A percentile compares a stretch with the other conserved stretches of the same genome.
phyloP scores from a whole-genome alignment of 768 basidiomycete species.

The Pleurotus sapidus region DNA sequence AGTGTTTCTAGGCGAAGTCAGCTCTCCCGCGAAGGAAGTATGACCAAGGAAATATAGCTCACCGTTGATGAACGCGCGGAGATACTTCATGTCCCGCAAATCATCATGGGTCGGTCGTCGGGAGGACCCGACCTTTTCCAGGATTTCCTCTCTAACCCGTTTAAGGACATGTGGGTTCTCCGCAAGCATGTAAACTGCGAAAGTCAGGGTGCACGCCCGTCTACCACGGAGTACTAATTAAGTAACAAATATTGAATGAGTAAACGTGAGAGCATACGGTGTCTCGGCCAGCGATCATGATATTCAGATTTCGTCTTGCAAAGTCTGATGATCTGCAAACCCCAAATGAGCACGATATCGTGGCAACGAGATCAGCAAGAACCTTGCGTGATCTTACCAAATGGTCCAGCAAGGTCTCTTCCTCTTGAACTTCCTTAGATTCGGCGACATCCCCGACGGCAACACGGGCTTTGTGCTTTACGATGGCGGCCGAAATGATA shows the following conservation, averaged over 20 bases:
- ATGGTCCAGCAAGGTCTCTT: conserved; percentile 44
- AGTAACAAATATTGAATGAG: background rate
- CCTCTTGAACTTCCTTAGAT: conserved; percentile 29
- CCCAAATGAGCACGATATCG: background rate
- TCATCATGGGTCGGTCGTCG: conserved; percentile 51
- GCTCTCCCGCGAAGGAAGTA: no score
- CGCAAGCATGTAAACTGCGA: conserved; percentile 52
- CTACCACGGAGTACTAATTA: conserved; percentile 16
- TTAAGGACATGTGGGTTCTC: conserved; percentile 44
- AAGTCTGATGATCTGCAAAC: conserved; percentile 27
- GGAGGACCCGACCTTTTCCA: conserved; percentile 38
- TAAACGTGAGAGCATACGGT: conserved; percentile 31
- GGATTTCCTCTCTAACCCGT: conserved; percentile 49
- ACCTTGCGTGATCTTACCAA: conserved; percentile 52
- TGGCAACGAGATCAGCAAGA: conserved; percentile 7
- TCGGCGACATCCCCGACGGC: conserved; percentile 8
- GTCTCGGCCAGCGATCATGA: conserved; percentile 56
- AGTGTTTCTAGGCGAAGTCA: conserved; percentile 38
- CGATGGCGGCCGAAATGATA: conserved; percentile 43
- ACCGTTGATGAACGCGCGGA: conserved; percentile 58
- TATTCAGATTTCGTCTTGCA: conserved; percentile 53
- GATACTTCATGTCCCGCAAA: conserved; percentile 55
- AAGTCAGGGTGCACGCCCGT: conserved; percentile 52
- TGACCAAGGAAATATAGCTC: conserved; percentile 5
- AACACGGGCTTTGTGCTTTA: conserved; percentile 25